A percentile compares a stretch with the other conserved stretches of the same genome.
These are phyloP conservation scores for Xylaria flabelliformis DNA, from an alignment of 495 filamentous ascomycete species.

Conservation along the genomic window DNA sequence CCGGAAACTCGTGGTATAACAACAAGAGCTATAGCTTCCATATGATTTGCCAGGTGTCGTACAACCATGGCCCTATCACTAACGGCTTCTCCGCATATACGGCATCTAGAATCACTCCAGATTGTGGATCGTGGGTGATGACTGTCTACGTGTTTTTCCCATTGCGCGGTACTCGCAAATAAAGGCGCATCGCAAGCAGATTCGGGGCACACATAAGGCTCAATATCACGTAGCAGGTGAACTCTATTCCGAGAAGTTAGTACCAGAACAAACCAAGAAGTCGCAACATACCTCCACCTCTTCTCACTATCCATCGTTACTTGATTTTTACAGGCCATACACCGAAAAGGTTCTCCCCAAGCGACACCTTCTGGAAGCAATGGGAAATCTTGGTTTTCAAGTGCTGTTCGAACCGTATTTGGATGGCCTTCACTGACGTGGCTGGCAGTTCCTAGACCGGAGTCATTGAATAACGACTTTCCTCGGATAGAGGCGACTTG, in stretches of 20 bases:
- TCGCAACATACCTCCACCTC: slow-evolving; percentile 4
- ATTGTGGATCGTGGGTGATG: background rate
- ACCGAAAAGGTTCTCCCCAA: background rate
- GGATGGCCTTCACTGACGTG: background rate
- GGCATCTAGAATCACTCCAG: slow-evolving; percentile 13
- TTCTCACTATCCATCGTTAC: background rate
- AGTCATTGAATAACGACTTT: slow-evolving; percentile 1
- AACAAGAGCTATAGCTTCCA: slow-evolving; percentile 1
- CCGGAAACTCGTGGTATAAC: background rate
- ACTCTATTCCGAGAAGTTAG: background rate
- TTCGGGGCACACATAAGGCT: slow-evolving; percentile 10
- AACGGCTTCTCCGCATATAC: slow-evolving; percentile 1
- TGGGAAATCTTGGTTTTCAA: background rate
- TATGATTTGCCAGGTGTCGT: background rate
- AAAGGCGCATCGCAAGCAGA: slow-evolving; percentile 4
- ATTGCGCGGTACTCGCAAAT: background rate
- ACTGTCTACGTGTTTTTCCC: background rate
- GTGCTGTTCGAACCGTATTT: background rate
- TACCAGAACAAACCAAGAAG: background rate
- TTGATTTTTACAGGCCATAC: slow-evolving; percentile 1
- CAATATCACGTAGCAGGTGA: slow-evolving; percentile 2
- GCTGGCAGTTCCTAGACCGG: slow-evolving; percentile 10
- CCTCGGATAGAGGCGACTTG: background rate
- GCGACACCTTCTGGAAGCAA: background rate
- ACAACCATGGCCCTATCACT: background rate